These are phyloP conservation scores for Teratosphaeria destructans DNA, from an alignment of 2,329 filamentous ascomycete species.

Conservation along the genomic window DNA sequence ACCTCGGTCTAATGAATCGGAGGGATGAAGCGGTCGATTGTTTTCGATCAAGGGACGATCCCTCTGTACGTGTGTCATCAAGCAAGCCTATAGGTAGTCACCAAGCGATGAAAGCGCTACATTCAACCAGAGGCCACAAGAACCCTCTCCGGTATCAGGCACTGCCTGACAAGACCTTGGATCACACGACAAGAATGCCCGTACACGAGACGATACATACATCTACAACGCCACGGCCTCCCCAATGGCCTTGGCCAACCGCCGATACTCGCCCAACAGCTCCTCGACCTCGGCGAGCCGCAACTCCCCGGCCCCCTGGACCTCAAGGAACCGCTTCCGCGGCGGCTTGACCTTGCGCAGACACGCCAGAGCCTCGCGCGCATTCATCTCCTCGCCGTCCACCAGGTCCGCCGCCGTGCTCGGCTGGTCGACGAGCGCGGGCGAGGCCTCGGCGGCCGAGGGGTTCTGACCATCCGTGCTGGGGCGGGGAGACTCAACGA, in stretches of 20 bases:
- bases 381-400: slow-evolving; percentile 28
- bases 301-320: slow-evolving; percentile 35
- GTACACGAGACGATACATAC: too few relatives aligned
- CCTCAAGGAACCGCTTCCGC: slow-evolving; percentile 37
- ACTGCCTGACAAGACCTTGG: too few relatives aligned
- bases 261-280: slow-evolving; percentile 26
- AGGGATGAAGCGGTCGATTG: too few relatives aligned
- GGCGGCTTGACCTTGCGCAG: slow-evolving; percentile 37
- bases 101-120: too few relatives aligned
- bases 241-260: slow-evolving; percentile 34
- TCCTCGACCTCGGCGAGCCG: slow-evolving; percentile 40
- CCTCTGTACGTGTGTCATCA: too few relatives aligned
- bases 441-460: neutral
- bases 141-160: too few relatives aligned
- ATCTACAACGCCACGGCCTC: slow-evolving; percentile 25
- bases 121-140: too few relatives aligned
- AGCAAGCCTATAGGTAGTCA: too few relatives aligned
- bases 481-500: slow-evolving; percentile 15
- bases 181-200: too few relatives aligned
- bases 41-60: too few relatives aligned
- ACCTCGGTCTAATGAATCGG: too few relatives aligned
- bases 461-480: slow-evolving; percentile 1
- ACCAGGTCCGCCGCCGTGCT: slow-evolving; percentile 7
- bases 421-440: slow-evolving; percentile 3
- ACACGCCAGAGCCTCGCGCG: slow-evolving; percentile 34